A percentile compares a stretch with the other conserved stretches of the same genome.
These are phyloP conservation scores for Ophiocordyceps australis DNA, from an alignment of 2,329 filamentous ascomycete species.

Conservation along the genomic window DNA sequence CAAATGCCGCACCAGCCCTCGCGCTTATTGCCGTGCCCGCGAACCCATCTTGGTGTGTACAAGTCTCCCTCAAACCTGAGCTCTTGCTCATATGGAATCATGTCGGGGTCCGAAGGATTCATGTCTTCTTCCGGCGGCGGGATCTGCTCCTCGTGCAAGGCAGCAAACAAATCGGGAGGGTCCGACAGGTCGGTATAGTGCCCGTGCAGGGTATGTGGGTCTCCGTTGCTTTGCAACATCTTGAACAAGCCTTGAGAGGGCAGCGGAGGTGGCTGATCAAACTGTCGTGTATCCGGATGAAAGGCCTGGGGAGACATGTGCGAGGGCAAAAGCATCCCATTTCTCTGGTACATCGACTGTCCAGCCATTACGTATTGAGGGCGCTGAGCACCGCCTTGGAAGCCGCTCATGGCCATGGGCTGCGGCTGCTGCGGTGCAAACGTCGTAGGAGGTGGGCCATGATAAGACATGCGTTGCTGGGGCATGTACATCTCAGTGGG, in stretches of 20 bases:
- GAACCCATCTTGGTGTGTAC: conserved; percentile 71
- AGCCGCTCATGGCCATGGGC: conserved; percentile 35
- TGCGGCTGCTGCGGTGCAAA: conserved; percentile 26
- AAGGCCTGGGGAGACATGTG: conserved; percentile 28
- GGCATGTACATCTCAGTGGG: conserved; percentile 39
- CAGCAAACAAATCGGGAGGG: conserved; percentile 60
- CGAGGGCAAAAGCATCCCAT: conserved; percentile 37
- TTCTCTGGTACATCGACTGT: conserved; percentile 29
- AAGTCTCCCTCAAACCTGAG: conserved; percentile 64
- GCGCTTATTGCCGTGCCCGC: conserved; percentile 71
- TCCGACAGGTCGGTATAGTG: conserved; percentile 60
- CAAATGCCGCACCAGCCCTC: conserved; percentile 85
- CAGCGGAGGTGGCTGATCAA: conserved; percentile 40
- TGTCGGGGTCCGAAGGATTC: conserved; percentile 58
- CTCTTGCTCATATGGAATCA: conserved; percentile 63
- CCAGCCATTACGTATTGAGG: conserved; percentile 36
- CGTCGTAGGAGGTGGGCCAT: conserved; percentile 10
- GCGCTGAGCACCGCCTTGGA: conserved; percentile 24
- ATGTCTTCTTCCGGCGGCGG: conserved; percentile 65
- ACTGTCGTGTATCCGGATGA: conserved; percentile 29
- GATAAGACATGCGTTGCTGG: conserved; percentile 36
- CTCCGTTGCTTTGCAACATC: conserved; percentile 58
- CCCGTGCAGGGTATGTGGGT: conserved; percentile 45
- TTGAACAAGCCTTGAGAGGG: conserved; percentile 58
- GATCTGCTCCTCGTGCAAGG: conserved; percentile 54